A percentile compares a stretch with the other conserved stretches of the same genome.
These are phyloP conservation scores for Nemania sp. DNA, from an alignment of 2,329 filamentous ascomycete genomes.

Conservation along the genomic window DNA sequence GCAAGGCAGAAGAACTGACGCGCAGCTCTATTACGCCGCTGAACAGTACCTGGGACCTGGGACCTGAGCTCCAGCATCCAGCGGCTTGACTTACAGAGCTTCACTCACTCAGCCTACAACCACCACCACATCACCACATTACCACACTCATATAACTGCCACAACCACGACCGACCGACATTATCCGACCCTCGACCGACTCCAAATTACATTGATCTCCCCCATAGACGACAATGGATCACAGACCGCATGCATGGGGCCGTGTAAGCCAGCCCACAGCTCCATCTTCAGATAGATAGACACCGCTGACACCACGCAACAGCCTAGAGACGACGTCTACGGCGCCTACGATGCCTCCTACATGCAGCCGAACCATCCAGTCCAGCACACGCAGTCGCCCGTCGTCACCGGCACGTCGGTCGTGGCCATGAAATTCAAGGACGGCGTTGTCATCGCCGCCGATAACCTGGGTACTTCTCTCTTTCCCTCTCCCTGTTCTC, in stretches of 20 bases:
- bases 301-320: slow-evolving; percentile 23
- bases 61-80: slow-evolving; percentile 22
- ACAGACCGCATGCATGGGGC: slow-evolving; percentile 73
- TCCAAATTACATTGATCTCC: slow-evolving; percentile 14
- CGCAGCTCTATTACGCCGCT: slow-evolving; percentile 25
- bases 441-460: slow-evolving; percentile 93
- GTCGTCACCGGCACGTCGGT: slow-evolving; percentile 97
- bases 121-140: slow-evolving; percentile 3
- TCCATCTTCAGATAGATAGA: neutral
- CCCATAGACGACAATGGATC: slow-evolving; percentile 58
- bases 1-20: slow-evolving; percentile 36
- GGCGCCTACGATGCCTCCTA: slow-evolving; percentile 89
- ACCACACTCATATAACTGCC: slow-evolving; percentile 12
- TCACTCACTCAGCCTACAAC: slow-evolving; percentile 10
- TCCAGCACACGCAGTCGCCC: slow-evolving; percentile 86
- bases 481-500: neutral
- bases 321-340: slow-evolving; percentile 98
- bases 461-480: slow-evolving; percentile 80
- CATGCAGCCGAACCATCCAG: slow-evolving; percentile 71
- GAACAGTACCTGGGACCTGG: neutral
- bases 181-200: neutral
- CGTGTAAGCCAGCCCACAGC: slow-evolving; percentile 55
- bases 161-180: slow-evolving; percentile 20
- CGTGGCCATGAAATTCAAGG: slow-evolving; percentile 91
- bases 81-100: slow-evolving; percentile 14